Evolutionary conservation across 2,329 filamentous ascomycete species (phyloP), one percentile per base, ranked within the genome.

Genomic region (Colletotrichum sp.): DNA sequence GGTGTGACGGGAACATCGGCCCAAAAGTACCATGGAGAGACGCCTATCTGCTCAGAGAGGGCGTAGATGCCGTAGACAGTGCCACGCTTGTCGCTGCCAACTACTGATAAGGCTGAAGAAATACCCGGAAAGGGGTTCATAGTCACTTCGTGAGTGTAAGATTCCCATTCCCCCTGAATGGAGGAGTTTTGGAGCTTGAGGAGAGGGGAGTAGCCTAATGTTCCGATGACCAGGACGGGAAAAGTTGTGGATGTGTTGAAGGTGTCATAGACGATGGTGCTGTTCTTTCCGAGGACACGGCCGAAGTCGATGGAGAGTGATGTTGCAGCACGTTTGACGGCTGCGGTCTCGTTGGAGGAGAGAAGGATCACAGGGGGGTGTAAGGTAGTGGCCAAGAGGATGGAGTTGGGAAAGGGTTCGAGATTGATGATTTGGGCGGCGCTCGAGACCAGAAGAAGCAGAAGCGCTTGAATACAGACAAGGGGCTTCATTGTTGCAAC

Each of bases 1-100:
- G 85, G 84, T 16, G 86, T 85, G 1, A 87, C 80, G 2, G 89
- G 85, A 2, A 90, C 88, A 78, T 92, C 90, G 13, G 90, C 90
- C 84, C 88, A 92, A 84, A 86, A 92, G 81, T 91, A 86, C 89
- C 89, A 92, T 32, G 90, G 90, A 4, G 90, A 92, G 7, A 92
- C 89, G 30, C 90, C 90, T 70, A 92, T 91, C 77, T 91, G 89
- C 79, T 92, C 89, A 0, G 90, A 90, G 36, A 92, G 80, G 75
- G 89, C 89, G 81, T 92, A 92, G 28, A 91, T 83, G 26, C 90
- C 90, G 76, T 89, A 92, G 44, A 92, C 89, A 2, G 89, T 87
- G 32, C 90, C 90, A 75, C 90, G 86, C 65, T 88, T 87, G 81
- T 92, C 90, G 78, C 87, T 89, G n/a, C 88, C 90, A 16, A 24